Evolutionary conservation across 805 yeast species (phyloP).

Genomic region (Blastobotrys robertii): DNA sequence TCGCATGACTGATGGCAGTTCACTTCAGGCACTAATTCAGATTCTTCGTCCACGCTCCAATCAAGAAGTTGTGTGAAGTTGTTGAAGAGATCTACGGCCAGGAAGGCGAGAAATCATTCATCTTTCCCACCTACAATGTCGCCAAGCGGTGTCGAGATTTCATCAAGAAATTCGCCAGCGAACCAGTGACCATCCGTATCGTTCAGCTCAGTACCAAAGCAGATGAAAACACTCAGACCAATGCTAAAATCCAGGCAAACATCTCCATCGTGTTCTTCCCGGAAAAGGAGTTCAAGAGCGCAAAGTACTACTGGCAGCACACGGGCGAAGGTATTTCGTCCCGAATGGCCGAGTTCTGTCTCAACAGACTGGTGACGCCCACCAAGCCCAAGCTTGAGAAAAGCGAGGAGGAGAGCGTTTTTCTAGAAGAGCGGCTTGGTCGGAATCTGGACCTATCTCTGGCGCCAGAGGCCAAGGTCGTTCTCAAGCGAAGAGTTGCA

Average conservation of each 20-base stretch:
- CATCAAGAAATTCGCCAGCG: slow-evolving; percentile 33
- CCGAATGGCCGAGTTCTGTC: slow-evolving; percentile 66
- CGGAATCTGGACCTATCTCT: slow-evolving; percentile 72
- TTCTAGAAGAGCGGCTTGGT: slow-evolving; percentile 85
- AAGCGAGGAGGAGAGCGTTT: slow-evolving; percentile 36
- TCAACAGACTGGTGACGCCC: slow-evolving; percentile 33
- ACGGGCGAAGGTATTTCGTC: slow-evolving; percentile 96
- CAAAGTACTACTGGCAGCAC: slow-evolving; percentile 93
- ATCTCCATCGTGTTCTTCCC: slow-evolving; percentile 78
- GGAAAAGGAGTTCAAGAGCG: slow-evolving; percentile 43
- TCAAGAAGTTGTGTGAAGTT: slow-evolving; percentile 19
- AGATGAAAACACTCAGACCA: slow-evolving; percentile 13
- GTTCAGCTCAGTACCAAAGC: slow-evolving; percentile 21
- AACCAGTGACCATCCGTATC: slow-evolving; percentile 18
- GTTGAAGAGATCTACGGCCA: slow-evolving; percentile 63
- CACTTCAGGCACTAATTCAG: too few species aligned
- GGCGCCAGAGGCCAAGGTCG: slow-evolving; percentile 64
- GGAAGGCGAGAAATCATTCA: slow-evolving; percentile 61
- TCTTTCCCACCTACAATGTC: slow-evolving; percentile 66
- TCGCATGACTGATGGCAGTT: too few species aligned
- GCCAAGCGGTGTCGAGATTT: slow-evolving; percentile 84
- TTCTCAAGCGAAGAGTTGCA: slow-evolving; percentile 67
- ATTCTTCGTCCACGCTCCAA: slow-evolving; percentile 29
- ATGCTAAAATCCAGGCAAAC: slow-evolving; percentile 46
- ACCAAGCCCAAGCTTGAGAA: slow-evolving; percentile 1